Conservation (phyloP, 2,329 filamentous ascomycete genomes). For the Ceratocystis smalleyi region DNA sequence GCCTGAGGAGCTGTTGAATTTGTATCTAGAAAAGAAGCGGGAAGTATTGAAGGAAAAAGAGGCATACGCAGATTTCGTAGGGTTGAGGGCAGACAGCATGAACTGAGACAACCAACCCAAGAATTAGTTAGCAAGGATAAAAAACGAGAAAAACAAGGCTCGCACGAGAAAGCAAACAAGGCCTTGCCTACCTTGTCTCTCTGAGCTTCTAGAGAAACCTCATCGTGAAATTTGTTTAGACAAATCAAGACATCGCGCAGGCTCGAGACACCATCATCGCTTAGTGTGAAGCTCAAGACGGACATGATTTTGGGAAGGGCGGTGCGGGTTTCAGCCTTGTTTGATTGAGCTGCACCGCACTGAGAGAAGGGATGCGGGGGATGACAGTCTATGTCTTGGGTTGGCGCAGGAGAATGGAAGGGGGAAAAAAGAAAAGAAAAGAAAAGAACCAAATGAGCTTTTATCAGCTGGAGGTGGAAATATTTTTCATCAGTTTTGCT, state of each 20-base stretch:
- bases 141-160: neutral
- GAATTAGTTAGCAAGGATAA: constrained; percentile 36
- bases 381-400: neutral
- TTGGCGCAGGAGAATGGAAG: neutral
- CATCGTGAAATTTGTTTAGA: constrained; percentile 64
- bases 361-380: no score
- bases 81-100: constrained; percentile 58
- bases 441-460: neutral
- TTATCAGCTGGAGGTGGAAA: no score
- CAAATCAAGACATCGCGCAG: constrained; percentile 61
- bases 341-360: neutral
- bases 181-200: constrained; percentile 42
- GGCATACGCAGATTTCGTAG: constrained; percentile 66
- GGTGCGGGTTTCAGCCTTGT: neutral
- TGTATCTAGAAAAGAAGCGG: constrained; percentile 59
- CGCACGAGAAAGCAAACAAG: constrained; percentile 11
- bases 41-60: constrained; percentile 52
- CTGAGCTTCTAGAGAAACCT: constrained; percentile 58
- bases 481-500: no score
- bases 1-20: constrained; percentile 42
- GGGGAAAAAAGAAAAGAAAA: neutral
- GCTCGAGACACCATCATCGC: constrained; percentile 53
- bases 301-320: constrained; percentile 31
- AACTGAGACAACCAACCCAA: constrained; percentile 34
- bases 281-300: constrained; percentile 57